These are phyloP conservation scores for Protea cynaroides DNA, from an alignment of 164 flowering plant species.

Conservation along the genomic window DNA sequence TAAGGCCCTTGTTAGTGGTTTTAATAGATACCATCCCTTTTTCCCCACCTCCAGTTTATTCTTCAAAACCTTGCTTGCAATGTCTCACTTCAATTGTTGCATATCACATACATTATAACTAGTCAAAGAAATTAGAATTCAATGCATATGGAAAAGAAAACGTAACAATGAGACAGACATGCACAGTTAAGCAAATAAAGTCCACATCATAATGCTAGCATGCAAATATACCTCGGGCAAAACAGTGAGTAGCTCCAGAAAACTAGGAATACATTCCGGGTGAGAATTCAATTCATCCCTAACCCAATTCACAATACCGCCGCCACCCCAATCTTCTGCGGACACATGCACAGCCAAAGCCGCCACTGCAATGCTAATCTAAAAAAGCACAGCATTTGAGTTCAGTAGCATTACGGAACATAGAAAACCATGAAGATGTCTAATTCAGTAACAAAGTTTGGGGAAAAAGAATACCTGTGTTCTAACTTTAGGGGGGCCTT, in stretches of 20 bases:
- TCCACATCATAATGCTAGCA: not conserved
- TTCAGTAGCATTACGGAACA: not conserved
- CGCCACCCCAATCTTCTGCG: slow-evolving; percentile 94
- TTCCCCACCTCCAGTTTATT: too few relatives aligned
- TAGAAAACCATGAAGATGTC: slow-evolving; percentile 1
- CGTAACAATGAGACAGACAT: not conserved
- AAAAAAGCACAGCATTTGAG: slow-evolving; percentile 23
- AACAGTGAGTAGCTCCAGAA: slow-evolving; percentile 85
- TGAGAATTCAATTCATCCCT: slow-evolving; percentile 84
- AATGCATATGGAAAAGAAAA: not conserved
- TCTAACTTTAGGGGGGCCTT: slow-evolving; percentile 90
- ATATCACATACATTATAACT: too few relatives aligned
- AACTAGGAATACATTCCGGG: slow-evolving; percentile 79
- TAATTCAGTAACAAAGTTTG: too few relatives aligned
- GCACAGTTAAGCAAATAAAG: not conserved
- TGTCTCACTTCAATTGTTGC: too few relatives aligned
- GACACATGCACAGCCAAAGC: slow-evolving; percentile 98
- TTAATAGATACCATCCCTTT: too few relatives aligned
- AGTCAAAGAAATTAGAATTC: too few relatives aligned
- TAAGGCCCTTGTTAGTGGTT: too few relatives aligned
- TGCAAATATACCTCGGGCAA: slow-evolving; percentile 73
- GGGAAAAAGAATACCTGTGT: slow-evolving; percentile 62
- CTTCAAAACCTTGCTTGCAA: too few relatives aligned
- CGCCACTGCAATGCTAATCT: slow-evolving; percentile 99
- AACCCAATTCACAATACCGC: slow-evolving; percentile 88